phyloP scores from a whole-genome alignment of 176 grass and related monocot genomes.

The Stipa capillata region DNA sequence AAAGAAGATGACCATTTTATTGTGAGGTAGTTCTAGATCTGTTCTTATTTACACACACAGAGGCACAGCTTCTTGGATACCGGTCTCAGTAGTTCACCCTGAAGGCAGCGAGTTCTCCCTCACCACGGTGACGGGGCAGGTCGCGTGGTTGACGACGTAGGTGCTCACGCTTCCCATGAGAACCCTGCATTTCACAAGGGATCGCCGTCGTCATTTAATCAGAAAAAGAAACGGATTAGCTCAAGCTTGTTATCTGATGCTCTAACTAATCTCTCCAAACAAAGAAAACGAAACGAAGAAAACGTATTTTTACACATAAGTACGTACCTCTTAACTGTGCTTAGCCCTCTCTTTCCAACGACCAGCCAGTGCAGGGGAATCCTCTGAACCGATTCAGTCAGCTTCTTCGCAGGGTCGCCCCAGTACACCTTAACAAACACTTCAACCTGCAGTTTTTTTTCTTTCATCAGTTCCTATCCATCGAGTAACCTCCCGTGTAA shows the following conservation, averaged over 20 bases:
- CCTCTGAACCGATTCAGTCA: constrained; percentile 34
- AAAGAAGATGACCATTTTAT: no score
- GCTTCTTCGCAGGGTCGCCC: constrained; percentile 43
- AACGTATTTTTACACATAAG: no score
- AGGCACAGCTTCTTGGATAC: no score
- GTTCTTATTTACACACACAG: not conserved
- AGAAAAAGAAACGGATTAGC: no score
- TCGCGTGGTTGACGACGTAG: constrained; percentile 33
- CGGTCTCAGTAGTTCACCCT: not conserved
- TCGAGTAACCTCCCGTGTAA: no score
- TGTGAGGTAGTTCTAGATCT: no score
- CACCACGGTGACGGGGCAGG: constrained; percentile 53
- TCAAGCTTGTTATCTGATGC: no score
- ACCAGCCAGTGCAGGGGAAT: constrained; percentile 48
- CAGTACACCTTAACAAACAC: constrained; percentile 53
- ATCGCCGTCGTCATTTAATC: no score
- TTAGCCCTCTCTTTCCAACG: constrained; percentile 39
- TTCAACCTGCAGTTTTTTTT: constrained; percentile 23
- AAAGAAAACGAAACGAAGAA: no score
- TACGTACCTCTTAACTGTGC: constrained; percentile 35
- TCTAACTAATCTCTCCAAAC: no score
- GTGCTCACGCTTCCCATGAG: constrained; percentile 65
- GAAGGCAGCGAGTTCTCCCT: constrained; percentile 23
- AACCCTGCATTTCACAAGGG: no score
- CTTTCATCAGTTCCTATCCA: not conserved